Percentiles rank a stretch among this genome's conserved stretches.
These are phyloP conservation scores for Puccinellia tenuiflora DNA, from an alignment of 176 grass and related monocot species.

Conservation along the genomic window DNA sequence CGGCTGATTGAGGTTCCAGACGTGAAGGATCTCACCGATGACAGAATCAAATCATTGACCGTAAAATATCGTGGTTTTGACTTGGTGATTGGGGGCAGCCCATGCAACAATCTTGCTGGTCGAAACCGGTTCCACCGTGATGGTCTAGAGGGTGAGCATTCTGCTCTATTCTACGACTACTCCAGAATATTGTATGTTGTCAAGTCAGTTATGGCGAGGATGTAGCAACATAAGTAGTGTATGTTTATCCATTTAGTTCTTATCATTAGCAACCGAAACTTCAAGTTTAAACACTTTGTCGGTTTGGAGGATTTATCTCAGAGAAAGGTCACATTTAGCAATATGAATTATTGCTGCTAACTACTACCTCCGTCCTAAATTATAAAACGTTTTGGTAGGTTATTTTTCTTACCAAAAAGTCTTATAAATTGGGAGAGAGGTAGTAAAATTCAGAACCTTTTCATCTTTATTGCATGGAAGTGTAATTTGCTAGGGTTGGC, in stretches of 20 bases:
- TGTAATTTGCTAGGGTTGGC: too few species aligned
- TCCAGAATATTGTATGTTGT: constrained; percentile 53
- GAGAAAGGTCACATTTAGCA: background rate
- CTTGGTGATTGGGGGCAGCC: constrained; percentile 69
- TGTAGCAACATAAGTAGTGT: background rate
- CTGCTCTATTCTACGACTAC: constrained; percentile 63
- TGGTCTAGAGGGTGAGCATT: constrained; percentile 68
- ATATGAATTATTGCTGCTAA: background rate
- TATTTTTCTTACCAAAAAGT: too few species aligned
- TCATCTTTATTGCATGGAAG: too few species aligned
- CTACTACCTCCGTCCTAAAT: too few species aligned
- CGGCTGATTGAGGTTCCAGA: constrained; percentile 40
- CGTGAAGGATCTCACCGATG: constrained; percentile 30
- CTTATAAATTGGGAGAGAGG: too few species aligned
- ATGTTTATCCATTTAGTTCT: background rate
- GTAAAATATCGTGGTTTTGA: constrained; percentile 43
- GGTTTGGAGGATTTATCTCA: background rate
- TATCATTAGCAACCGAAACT: background rate
- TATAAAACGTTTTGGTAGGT: too few species aligned
- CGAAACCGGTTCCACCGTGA: constrained; percentile 48
- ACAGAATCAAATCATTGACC: constrained; percentile 7
- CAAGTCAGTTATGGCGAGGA: constrained; percentile 36
- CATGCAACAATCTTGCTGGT: constrained; percentile 68
- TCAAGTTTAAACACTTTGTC: background rate
- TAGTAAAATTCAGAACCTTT: too few species aligned